Conservation (phyloP, 208 protist species). For the Trypanosoma melophagium region DNA sequence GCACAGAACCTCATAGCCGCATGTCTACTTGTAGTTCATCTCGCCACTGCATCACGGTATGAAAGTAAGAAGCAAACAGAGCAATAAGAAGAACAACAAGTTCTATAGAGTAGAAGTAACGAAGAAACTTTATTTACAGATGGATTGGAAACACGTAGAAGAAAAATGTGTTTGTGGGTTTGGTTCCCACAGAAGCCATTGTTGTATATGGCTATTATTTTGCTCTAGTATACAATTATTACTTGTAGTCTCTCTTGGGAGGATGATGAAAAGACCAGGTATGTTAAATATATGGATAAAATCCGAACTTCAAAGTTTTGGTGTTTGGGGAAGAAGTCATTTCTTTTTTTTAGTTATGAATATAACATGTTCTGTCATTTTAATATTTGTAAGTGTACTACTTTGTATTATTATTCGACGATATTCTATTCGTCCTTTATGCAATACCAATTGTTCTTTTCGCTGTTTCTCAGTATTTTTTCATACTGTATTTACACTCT, state of each 20-base stretch:
- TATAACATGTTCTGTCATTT: background rate
- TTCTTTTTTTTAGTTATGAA: constrained; percentile 7
- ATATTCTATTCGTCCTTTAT: background rate
- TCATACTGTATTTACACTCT: constrained; percentile 4
- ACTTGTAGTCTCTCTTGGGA: background rate
- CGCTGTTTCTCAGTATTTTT: background rate
- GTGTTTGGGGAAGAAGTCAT: constrained; percentile 9
- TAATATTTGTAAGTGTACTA: background rate
- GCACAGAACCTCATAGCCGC: constrained; percentile 17
- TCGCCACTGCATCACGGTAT: constrained; percentile 5
- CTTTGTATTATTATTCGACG: constrained; percentile 8
- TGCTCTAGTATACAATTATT: constrained; percentile 7
- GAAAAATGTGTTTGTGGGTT: no score
- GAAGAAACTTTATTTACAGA: background rate
- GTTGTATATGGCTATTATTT: constrained; percentile 5
- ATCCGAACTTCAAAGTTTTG: constrained; percentile 11
- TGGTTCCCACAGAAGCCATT: background rate
- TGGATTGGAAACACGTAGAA: no score
- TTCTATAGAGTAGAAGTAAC: background rate
- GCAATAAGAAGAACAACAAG: background rate
- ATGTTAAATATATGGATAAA: constrained; percentile 2
- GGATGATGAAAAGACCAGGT: background rate
- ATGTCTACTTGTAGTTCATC: constrained; percentile 9
- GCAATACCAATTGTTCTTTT: constrained; percentile 10
- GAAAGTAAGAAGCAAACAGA: background rate